Evolutionary conservation across 75 land plant species (phyloP).

Genomic region (Sequoiadendron giganteum): DNA sequence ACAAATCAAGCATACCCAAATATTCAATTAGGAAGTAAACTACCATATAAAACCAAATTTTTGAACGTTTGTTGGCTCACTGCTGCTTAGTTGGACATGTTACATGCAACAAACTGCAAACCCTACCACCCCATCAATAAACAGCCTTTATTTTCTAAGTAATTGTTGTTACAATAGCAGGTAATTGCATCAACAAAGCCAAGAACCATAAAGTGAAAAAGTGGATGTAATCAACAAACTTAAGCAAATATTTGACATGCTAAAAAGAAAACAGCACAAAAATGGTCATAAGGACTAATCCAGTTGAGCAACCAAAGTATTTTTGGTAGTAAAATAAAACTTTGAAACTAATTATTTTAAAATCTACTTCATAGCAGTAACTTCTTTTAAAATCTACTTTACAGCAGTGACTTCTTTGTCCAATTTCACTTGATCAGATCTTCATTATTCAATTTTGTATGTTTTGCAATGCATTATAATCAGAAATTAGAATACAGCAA

Average conservation of each 20-base stretch:
- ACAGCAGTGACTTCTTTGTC: not conserved
- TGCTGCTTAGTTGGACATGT: not conserved
- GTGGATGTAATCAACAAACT: not conserved
- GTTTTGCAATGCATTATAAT: not conserved
- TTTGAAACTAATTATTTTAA: not conserved
- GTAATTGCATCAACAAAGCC: not conserved
- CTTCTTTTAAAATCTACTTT: not conserved
- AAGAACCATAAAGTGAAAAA: not conserved
- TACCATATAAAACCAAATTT: not conserved
- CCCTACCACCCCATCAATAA: not conserved
- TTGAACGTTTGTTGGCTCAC: not conserved
- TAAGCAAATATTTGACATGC: not conserved
- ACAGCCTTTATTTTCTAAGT: not conserved
- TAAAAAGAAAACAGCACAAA: not conserved
- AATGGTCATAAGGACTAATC: not conserved
- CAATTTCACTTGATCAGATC: not conserved
- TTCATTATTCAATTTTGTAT: not conserved
- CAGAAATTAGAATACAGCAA: not conserved
- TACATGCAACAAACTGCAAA: not conserved
- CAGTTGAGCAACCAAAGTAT: not conserved
- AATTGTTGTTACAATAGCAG: not conserved
- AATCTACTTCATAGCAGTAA: not conserved
- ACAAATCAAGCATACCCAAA: not conserved
- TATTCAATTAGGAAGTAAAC: not conserved
- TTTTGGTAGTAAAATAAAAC: not conserved